These are phyloP conservation scores for Talaromyces sp. DNA, from an alignment of 2,329 filamentous ascomycete genomes.

Conservation along the genomic window DNA sequence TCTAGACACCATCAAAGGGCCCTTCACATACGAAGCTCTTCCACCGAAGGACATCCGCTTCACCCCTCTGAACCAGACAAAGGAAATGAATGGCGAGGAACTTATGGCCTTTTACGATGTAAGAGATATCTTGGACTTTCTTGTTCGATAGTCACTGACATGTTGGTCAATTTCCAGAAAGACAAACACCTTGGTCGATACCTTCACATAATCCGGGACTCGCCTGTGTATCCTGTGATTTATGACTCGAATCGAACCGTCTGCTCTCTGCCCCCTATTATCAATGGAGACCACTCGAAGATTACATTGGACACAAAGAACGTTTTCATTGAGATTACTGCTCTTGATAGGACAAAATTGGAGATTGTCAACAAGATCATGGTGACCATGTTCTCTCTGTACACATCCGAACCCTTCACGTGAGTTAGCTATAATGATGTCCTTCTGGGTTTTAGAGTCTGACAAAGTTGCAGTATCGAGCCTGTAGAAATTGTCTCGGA, in stretches of 20 bases:
- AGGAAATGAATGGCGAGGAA: slow-evolving; percentile 81
- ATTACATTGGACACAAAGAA: slow-evolving; percentile 89
- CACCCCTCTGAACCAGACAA: slow-evolving; percentile 82
- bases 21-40: slow-evolving; percentile 94
- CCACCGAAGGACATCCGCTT: slow-evolving; percentile 92
- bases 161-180: slow-evolving; percentile 52
- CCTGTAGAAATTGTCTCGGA: slow-evolving; percentile 88
- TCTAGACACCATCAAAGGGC: slow-evolving; percentile 85
- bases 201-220: slow-evolving; percentile 91
- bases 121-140: slow-evolving; percentile 23
- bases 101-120: slow-evolving; percentile 90
- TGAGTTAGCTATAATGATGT: slow-evolving; percentile 28
- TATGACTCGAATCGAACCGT: slow-evolving; percentile 84
- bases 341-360: slow-evolving; percentile 91
- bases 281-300: slow-evolving; percentile 96
- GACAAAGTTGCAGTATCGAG: slow-evolving; percentile 59
- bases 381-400: slow-evolving; percentile 94
- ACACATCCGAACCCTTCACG: slow-evolving; percentile 84
- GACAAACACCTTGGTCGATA: slow-evolving; percentile 89
- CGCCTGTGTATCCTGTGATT: slow-evolving; percentile 92
- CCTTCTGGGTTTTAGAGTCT: not conserved
- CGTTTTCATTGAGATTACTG: slow-evolving; percentile 95
- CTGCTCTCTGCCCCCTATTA: slow-evolving; percentile 93
- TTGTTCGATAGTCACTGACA: not conserved
- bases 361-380: slow-evolving; percentile 95